Base-by-base conservation (phyloP, 768 basidiomycete species). In the Mycena chlorophos region DNA sequence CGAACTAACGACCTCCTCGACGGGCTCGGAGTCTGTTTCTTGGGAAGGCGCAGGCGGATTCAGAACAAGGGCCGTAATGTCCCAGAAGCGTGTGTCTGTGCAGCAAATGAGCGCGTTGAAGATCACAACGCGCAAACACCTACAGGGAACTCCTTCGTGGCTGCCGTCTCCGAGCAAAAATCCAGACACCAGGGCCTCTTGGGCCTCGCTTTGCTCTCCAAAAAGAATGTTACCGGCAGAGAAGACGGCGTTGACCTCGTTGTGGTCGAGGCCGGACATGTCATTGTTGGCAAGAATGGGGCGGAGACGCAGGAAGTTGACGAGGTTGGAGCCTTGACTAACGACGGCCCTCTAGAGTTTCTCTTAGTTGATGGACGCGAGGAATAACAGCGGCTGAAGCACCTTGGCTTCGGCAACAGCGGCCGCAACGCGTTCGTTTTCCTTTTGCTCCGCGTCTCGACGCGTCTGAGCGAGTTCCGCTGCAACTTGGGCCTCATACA, bases 391-490 rank as follows among this genome's bases (percentile, higher is more conserved):
- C 22, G 14, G 62, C 22, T 40, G 52, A 46, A 40, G 49, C 67
- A 87, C 90, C 77, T 88, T 76, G 17, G 85, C 77, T 37, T 76
- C 76, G 49, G 80, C 73, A 47, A 89, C 73, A 45, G 85, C 84
- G 3, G 78, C 71, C 30, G 79, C 71, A 46, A 87, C 68, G 58
- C 82, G 82, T 39, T 78, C 72, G 56, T 79, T 79, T 60, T 86
- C 83, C 17, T 72, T 72, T 60, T 77, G 81, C 51, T 86, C 85
- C 22, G 74, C 73, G 62, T 88, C 85, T 40, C 71, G 74, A 55
- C 79, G 80, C 67, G 83, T 84, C 43, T 67, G 64, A 13, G 81
- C 73, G 23, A 83, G 64, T 60, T 89, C 84, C 40, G 81, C 82
- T 1, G 74, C 76, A 16, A 82, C 62, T 58, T 89, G 88, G 1